Base-by-base conservation (phyloP, 2,329 filamentous ascomycete species). In the Lizonia empirigonia region DNA sequence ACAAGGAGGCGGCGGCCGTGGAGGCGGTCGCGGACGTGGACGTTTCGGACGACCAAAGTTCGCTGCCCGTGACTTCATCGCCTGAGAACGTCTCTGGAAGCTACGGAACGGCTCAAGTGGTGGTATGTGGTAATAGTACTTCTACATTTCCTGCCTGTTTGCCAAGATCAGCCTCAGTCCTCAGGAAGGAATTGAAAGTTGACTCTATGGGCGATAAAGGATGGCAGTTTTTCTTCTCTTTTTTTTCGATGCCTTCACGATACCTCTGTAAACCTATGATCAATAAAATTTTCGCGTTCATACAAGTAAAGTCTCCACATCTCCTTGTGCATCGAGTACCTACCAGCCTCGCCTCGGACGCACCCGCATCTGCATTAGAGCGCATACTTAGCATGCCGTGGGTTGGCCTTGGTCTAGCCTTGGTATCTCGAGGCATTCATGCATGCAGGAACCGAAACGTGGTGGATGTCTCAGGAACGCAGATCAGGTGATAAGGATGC, bases 161-260 rank as follows among this genome's bases (percentile, higher is more conserved):
- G 55, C 59, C 51, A 50, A 61, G 56, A 69, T 40, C 59, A 44
- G 46, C 49, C 53, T 61, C 55, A 55, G 50, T 65, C 60, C 60
- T 61, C 55, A 47, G 61, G 60, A 53, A 62, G 60, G 63, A 35
- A 48, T 36, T 20, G 50, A 52, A 56, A 47, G 55, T 50, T 41
- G n/a, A 62, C 65, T 70, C 62, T 65, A 67, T 62, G 64, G 63
- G 68, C 64, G 40, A 65, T 65, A 65, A 63, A 67, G 64, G 64
- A 54, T 48, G 64, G 62, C 57, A 61, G 64, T 70, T 70, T 64
- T 60, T 64, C 64, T 65, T 63, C 56, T 59, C 45, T 57, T 53
- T 60, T 62, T 46, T 60, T 54, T 59, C 18, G 55, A 48, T 55
- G 53, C 23, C 55, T 56, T 63, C 26, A 65, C 59, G 62, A 64